Base-by-base conservation (phyloP, 768 basidiomycete species). In the Russula earlei region DNA sequence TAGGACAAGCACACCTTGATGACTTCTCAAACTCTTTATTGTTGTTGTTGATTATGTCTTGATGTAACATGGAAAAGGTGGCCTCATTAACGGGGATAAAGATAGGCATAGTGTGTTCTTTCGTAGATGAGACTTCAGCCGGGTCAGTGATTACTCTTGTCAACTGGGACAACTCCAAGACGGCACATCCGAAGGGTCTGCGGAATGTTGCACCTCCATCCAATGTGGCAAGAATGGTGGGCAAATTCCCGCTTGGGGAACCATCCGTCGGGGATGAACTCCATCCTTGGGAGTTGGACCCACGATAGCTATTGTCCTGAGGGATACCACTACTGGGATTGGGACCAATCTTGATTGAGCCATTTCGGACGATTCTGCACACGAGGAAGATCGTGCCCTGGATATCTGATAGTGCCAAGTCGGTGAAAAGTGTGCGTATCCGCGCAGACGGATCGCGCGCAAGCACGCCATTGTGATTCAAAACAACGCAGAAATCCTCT, bases 111-210 rank as follows among this genome's bases (percentile, higher is more conserved):
- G 80, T 78, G 65, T 89, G 78, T 67, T 97, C 94, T 54, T 78
- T 77, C 19, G 83, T 76, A 2, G 81, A 70, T 5, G 82, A 79
- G 2, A 83, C 75, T 57, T 89, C 85, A 14, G 72, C 63, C 48
- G 80, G 77, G 34, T 91, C 89, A 0, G 74, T 71, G 2, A 79
- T 72, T 74, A 89, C 81, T 65, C 80, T 82, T 61, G 72, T 77
- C 52, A 93, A 70, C 63, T 90, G 87, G 0, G 82, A 81, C 37
- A 98, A 70, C 64, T 96, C 91, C 52, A 97, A 71, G 10, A 96
- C 85, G 2, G 95, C 95, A 66, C 92, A 96, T n/a, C 93, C 95
- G 66, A 98, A 92, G 0, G 95, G 95, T 49, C 95, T 75, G 36
- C 95, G 80, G 64, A 86, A 87, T 52, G 79, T 78, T 24, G 69